These are phyloP conservation scores for Phialophora verrucosa DNA, from an alignment of 2,329 filamentous ascomycete genomes.

Conservation along the genomic window DNA sequence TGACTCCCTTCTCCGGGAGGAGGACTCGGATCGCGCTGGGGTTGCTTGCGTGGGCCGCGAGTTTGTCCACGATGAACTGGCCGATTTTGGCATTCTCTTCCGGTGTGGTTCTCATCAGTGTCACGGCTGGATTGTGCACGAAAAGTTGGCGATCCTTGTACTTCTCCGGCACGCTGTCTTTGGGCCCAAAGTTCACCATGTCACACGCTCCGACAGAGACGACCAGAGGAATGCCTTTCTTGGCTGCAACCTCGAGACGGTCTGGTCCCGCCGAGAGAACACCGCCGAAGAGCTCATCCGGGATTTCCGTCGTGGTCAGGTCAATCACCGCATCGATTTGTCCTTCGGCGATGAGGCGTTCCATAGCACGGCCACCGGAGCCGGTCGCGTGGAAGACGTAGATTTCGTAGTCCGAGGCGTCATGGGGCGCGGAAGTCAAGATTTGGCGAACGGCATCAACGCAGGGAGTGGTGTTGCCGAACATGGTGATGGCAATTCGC, in stretches of 20 bases:
- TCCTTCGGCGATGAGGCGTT: constrained; percentile 63
- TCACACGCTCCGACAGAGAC: constrained; percentile 63
- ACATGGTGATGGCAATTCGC: constrained; percentile 72
- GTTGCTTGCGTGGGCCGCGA: constrained; percentile 51
- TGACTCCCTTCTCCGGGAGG: constrained; percentile 66
- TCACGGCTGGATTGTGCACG: constrained; percentile 70
- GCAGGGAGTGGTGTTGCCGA: constrained; percentile 73
- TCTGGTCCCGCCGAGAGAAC: constrained; percentile 64
- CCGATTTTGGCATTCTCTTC: constrained; percentile 64
- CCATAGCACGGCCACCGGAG: constrained; percentile 71
- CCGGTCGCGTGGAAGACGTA: constrained; percentile 75
- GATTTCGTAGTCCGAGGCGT: constrained; percentile 56
- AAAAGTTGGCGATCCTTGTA: constrained; percentile 61
- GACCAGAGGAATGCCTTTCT: constrained; percentile 63
- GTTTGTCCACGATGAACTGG: constrained; percentile 60
- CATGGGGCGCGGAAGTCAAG: constrained; percentile 37
- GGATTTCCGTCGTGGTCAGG: constrained; percentile 73
- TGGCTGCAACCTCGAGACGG: constrained; percentile 63
- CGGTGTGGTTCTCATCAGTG: constrained; percentile 67
- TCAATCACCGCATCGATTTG: constrained; percentile 71
- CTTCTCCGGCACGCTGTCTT: constrained; percentile 60
- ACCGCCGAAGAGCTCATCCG: constrained; percentile 67
- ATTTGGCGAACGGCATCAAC: constrained; percentile 60
- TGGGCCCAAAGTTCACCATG: constrained; percentile 69
- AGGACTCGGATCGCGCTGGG: constrained; percentile 60